Base-by-base conservation (phyloP, 2,329 filamentous ascomycete species). In the Spiromastix sp. region DNA sequence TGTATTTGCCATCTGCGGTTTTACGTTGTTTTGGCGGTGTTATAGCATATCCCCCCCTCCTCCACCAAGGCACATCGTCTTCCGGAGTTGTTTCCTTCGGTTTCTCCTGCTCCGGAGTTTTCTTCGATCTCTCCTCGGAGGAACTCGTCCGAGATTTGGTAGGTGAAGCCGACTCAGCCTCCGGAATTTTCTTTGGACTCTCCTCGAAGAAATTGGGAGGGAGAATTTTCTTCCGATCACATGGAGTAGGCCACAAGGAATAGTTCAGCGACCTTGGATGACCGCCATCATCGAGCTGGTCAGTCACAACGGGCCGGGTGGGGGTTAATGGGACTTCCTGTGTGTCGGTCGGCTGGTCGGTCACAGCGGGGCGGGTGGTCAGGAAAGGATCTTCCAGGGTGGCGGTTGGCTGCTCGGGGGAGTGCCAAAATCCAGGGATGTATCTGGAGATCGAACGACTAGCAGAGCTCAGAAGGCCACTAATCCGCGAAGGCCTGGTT, bases 151-250 rank as follows among this genome's bases (percentile, higher is more conserved):
- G n/a, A n/a, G n/a, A n/a, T n/a, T n/a, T n/a, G n/a, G n/a, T n/a
- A n/a, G n/a, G n/a, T n/a, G n/a, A n/a, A n/a, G n/a, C n/a, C n/a
- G n/a, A n/a, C n/a, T n/a, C n/a, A n/a, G n/a, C n/a, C n/a, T n/a
- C n/a, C n/a, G n/a, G n/a, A n/a, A n/a, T n/a, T n/a, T n/a, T n/a
- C n/a, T n/a, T n/a, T n/a, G n/a, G n/a, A 29, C 47, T 50, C 35
- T 56, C 54, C 25, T 38, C 47, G 40, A 63, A 63, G 32, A 60
- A 65, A 12, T 55, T 49, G 17, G 54, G 40, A 32, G 61, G 47
- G 46, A 66, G 43, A 7, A 24, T 24, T n/a, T 24, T n/a, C 21
- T 7, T n/a, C n/a, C 21, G 21, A 24, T 24, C n/a, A 24, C 7
- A n/a, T 24, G 21, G 21, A n/a, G 7, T 7, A 7, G 21, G 21